phyloP scores from a whole-genome alignment of 345 rosid genomes.

The Isatis tinctoria region DNA sequence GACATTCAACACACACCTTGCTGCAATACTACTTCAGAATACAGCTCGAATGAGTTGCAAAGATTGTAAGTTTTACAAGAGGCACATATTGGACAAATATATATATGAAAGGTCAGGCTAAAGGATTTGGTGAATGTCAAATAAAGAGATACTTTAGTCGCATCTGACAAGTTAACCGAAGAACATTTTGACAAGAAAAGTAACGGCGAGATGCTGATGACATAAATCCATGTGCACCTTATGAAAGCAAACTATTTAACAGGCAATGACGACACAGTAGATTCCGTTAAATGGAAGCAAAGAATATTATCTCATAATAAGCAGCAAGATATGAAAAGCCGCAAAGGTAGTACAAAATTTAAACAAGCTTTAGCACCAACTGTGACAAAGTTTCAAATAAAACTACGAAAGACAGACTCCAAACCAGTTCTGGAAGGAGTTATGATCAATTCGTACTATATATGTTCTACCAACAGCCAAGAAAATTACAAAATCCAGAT shows the following conservation, averaged over 20 bases:
- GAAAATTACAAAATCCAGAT: not conserved
- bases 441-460: not conserved
- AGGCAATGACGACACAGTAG: not conserved
- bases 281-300: not conserved
- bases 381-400: not conserved
- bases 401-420: not conserved
- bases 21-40: not conserved
- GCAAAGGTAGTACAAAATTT: not conserved
- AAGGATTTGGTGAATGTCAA: not conserved
- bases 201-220: not conserved
- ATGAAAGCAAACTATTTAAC: not conserved
- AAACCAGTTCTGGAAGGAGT: not conserved
- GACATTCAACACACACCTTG: not conserved
- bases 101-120: not conserved
- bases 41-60: not conserved
- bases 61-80: not conserved
- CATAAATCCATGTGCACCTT: not conserved
- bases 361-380: slow-evolving; percentile 14
- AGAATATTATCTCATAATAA: not conserved
- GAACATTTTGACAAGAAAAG: not conserved
- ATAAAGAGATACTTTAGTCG: not conserved
- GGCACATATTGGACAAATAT: not conserved
- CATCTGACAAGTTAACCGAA: not conserved
- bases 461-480: not conserved
- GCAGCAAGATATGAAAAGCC: not conserved